A percentile compares a stretch with the other conserved stretches of the same genome.
Conservation (phyloP, 352 stramenopile species). For the Phytophthora pinifolia region DNA sequence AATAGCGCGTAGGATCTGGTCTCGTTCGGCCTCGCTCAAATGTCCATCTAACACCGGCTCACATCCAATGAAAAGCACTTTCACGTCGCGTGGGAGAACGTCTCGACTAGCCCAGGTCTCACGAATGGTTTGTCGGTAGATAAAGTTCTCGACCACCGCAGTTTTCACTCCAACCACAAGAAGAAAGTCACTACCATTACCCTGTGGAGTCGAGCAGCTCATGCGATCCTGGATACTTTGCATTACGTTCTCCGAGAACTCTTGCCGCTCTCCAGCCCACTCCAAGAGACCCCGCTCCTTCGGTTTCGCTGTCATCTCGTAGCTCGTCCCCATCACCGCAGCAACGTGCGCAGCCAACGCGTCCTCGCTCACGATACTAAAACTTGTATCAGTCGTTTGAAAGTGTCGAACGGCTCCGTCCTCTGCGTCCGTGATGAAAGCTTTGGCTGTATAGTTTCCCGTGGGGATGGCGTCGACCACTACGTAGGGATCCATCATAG, state of each 20-base stretch:
- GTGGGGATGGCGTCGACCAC: slow-evolving; percentile 7
- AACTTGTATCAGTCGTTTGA: slow-evolving; percentile 1
- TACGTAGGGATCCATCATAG: slow-evolving; percentile 6
- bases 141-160: slow-evolving; percentile 28
- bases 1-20: slow-evolving; percentile 21
- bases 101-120: slow-evolving; percentile 34
- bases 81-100: slow-evolving; percentile 13
- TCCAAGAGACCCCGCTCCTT: slow-evolving; percentile 8
- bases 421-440: slow-evolving; percentile 7
- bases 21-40: not conserved
- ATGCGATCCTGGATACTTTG: not conserved
- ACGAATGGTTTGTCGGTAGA: slow-evolving; percentile 28
- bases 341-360: not conserved
- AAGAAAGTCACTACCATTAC: not conserved
- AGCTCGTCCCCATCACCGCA: not conserved
- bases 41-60: not conserved
- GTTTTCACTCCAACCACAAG: slow-evolving; percentile 54
- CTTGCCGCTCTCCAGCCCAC: slow-evolving; percentile 7
- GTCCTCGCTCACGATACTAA: slow-evolving; percentile 15
- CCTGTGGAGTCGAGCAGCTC: not conserved
- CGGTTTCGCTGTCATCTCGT: not conserved
- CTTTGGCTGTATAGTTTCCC: slow-evolving; percentile 15
- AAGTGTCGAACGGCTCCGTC: slow-evolving; percentile 1
- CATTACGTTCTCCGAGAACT: not conserved
- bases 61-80: slow-evolving; percentile 41